Evolutionary conservation across 768 basidiomycete species (phyloP).

Genomic region (Botryobasidium botryosum): DNA sequence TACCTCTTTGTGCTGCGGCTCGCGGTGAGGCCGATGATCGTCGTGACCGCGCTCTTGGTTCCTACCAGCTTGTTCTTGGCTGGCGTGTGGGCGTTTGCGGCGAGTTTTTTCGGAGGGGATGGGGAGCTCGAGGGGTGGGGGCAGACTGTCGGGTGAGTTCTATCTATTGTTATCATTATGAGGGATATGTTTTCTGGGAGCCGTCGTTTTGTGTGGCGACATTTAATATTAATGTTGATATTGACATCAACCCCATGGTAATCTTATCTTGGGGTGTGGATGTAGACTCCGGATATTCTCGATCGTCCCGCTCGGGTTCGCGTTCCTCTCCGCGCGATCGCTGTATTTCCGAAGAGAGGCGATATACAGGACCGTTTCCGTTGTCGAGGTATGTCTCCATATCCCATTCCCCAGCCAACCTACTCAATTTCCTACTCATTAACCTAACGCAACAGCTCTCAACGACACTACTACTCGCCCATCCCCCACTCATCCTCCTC

Average conservation of each 20-base stretch:
- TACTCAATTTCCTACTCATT: no score
- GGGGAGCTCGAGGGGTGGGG: conserved; percentile 58
- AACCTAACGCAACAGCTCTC: conserved; percentile 25
- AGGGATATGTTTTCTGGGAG: conserved; percentile 10
- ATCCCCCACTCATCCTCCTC: conserved; percentile 59
- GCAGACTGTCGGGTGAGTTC: conserved; percentile 56
- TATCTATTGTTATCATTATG: conserved; percentile 15
- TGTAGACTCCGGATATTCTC: conserved; percentile 70
- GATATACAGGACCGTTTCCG: conserved; percentile 35
- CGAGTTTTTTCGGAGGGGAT: conserved; percentile 48
- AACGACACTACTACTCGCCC: conserved; percentile 47
- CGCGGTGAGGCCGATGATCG: conserved; percentile 72
- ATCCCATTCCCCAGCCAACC: no score
- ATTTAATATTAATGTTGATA: conserved; percentile 7
- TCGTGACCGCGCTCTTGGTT: conserved; percentile 58
- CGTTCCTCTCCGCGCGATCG: conserved; percentile 46
- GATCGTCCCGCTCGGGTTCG: conserved; percentile 50
- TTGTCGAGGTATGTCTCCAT: conserved; percentile 21
- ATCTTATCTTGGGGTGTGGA: no score
- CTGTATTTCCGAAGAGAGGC: conserved; percentile 36
- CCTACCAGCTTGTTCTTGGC: conserved; percentile 59
- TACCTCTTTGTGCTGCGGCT: conserved; percentile 62
- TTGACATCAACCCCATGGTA: conserved; percentile 15
- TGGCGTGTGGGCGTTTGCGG: conserved; percentile 65
- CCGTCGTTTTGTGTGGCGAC: conserved; percentile 19